These are phyloP conservation scores for Xenoacremonium recifei DNA, from an alignment of 2,329 filamentous ascomycete species.

Conservation along the genomic window DNA sequence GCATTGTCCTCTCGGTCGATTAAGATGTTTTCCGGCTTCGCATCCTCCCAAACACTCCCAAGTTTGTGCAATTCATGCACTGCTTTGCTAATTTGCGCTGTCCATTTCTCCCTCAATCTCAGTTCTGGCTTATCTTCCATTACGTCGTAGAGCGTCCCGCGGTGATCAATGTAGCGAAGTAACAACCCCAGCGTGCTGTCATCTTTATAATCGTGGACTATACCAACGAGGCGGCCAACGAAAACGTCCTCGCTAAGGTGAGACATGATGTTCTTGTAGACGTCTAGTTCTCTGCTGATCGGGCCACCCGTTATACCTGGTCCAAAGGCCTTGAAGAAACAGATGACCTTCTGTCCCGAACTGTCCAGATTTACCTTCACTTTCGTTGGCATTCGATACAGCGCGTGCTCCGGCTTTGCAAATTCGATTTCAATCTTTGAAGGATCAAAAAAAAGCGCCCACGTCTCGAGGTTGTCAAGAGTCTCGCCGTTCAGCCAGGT, in stretches of 20 bases:
- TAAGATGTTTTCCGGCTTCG: conserved; percentile 28
- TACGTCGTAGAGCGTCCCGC: too few relatives aligned
- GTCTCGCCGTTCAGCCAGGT: background rate
- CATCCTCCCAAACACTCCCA: conserved; percentile 30
- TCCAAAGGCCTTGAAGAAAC: background rate
- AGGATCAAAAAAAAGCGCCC: background rate
- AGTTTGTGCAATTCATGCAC: background rate
- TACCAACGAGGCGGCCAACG: background rate
- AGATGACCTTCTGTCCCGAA: background rate
- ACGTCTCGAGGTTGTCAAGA: background rate
- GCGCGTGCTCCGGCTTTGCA: background rate
- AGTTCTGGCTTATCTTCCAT: background rate
- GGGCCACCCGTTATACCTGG: too few relatives aligned
- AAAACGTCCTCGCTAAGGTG: background rate
- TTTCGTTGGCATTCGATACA: background rate
- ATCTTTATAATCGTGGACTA: background rate
- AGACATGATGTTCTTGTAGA: background rate
- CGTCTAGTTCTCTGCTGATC: background rate
- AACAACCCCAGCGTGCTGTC: background rate
- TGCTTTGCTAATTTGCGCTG: conserved; percentile 14
- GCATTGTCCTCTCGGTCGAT: conserved; percentile 27
- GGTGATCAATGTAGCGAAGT: background rate
- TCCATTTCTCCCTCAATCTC: conserved; percentile 10
- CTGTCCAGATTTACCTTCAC: background rate
- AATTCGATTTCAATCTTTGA: background rate